These are phyloP conservation scores for Calonectria hongkongensis DNA, from an alignment of 2,329 filamentous ascomycete genomes.

Conservation along the genomic window DNA sequence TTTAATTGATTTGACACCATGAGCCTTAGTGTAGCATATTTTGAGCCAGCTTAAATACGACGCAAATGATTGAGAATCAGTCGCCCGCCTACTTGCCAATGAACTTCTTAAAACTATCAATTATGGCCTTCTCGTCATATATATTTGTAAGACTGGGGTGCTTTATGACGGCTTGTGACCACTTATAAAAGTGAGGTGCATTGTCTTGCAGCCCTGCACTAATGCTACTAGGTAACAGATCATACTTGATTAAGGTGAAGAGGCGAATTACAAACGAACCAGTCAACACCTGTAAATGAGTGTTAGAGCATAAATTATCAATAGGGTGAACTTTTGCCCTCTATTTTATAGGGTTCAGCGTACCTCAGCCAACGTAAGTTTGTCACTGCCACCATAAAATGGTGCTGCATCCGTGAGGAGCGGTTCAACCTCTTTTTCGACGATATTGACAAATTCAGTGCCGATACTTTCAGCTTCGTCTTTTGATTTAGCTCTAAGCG, in stretches of 20 bases:
- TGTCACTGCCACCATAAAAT: conserved; percentile 4
- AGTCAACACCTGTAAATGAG: background rate
- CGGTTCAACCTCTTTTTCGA: background rate
- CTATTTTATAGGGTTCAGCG: background rate
- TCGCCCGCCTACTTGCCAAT: background rate
- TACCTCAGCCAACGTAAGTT: conserved; percentile 3
- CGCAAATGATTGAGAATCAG: no score
- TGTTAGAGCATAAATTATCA: background rate
- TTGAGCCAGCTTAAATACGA: no score
- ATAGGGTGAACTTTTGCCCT: background rate
- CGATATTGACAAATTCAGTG: background rate
- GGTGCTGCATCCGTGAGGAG: conserved; percentile 1
- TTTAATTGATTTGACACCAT: no score
- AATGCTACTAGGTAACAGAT: background rate
- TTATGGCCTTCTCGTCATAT: background rate
- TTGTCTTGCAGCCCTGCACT: background rate
- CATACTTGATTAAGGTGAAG: conserved; percentile 3
- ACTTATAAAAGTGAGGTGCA: conserved; percentile 1
- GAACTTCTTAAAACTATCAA: background rate
- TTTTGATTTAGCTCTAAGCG: background rate
- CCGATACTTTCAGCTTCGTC: background rate
- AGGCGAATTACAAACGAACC: conserved; percentile 1
- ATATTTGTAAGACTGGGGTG: conserved; percentile 17
- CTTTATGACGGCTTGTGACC: conserved; percentile 2
- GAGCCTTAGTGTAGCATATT: no score